Evolutionary conservation across 495 filamentous ascomycete genomes (phyloP).

Genomic region (Antarctomyces pellizariae): DNA sequence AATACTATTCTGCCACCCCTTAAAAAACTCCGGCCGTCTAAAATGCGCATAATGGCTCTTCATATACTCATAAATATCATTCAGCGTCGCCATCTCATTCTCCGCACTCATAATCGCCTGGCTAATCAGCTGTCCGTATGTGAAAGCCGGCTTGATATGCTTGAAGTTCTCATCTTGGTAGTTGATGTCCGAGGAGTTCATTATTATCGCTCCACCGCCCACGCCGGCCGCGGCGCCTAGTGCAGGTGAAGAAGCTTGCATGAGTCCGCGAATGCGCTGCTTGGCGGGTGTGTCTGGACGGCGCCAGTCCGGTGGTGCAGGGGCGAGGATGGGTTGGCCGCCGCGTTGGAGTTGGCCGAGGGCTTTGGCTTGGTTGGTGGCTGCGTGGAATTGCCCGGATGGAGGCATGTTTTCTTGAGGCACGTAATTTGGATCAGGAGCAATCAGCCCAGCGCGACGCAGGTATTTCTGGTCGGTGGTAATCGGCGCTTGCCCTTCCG

Average conservation of each 20-base stretch:
- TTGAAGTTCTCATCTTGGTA: conserved; percentile 59
- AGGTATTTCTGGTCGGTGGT: conserved; percentile 31
- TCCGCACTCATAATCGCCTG: conserved; percentile 72
- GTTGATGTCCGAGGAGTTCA: conserved; percentile 39
- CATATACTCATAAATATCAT: conserved; percentile 82
- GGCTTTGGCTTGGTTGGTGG: background rate
- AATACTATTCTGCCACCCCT: conserved; percentile 97
- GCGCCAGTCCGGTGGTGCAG: conserved; percentile 43
- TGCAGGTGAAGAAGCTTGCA: conserved; percentile 16
- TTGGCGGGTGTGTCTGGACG: conserved; percentile 39
- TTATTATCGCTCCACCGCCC: conserved; percentile 20
- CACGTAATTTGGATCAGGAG: background rate
- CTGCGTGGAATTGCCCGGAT: conserved; percentile 1
- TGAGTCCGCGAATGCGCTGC: conserved; percentile 13
- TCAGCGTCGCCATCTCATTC: conserved; percentile 69
- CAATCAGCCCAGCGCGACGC: conserved; percentile 22
- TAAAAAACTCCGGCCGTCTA: conserved; percentile 35
- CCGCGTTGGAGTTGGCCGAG: background rate
- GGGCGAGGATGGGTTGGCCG: conserved; percentile 33
- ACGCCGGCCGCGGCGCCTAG: too few species aligned
- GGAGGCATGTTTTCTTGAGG: conserved; percentile 7
- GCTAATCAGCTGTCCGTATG: conserved; percentile 92
- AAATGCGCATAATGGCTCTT: conserved; percentile 78
- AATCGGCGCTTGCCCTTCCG: conserved; percentile 30
- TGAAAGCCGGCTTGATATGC: conserved; percentile 84